Evolutionary conservation across 768 basidiomycete species (phyloP), one percentile per base, ranked within the genome.

Genomic region (Amanita rimosa): DNA sequence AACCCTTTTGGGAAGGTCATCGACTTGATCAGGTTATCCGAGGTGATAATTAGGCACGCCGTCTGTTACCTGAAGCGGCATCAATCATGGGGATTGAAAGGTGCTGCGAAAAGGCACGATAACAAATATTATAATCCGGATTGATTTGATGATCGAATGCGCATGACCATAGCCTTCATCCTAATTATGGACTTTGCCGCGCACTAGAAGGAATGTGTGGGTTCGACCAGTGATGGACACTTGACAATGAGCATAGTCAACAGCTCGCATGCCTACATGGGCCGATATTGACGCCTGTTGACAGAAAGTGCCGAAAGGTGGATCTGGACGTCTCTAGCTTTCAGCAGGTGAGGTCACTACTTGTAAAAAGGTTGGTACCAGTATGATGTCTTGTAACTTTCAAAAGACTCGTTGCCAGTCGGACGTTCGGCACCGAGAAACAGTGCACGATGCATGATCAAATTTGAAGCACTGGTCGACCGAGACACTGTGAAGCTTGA

Each of bases 251-350:
- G 39, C 33, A 41, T 39, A 40, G 27, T 31, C 24, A 49, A 40
- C 48, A n/a, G 46, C 10, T 29, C 48, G 31, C 29, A 19, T 10
- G 19, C 26, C 34, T 26, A 16, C 13, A n/a, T 35, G 22, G 4
- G 31, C 48, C 33, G 48, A 43, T 49, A 49, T 49, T 49, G 40
- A 49, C 33, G 40, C 21, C 40, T 49, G 40, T 43, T 43, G 48
- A 49, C 40, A 48, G 16, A 27, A 38, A 39, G 36, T 40, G 45
- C 16, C 38, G 45, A 46, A 37, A 37, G 16, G 35, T 34, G 37
- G 17, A 22, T 38, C 35, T 9, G 33, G 14, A 7, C 17, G 14
- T 16, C 16, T 33, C 31, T 37, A 14, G 26, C n/a, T 16, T 40
- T 40, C 47, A 27, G 9, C 1, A 43, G 27, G n/a, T 8, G 24